Conservation (phyloP, 768 basidiomycete genomes). For the Podaxis rugospora region DNA sequence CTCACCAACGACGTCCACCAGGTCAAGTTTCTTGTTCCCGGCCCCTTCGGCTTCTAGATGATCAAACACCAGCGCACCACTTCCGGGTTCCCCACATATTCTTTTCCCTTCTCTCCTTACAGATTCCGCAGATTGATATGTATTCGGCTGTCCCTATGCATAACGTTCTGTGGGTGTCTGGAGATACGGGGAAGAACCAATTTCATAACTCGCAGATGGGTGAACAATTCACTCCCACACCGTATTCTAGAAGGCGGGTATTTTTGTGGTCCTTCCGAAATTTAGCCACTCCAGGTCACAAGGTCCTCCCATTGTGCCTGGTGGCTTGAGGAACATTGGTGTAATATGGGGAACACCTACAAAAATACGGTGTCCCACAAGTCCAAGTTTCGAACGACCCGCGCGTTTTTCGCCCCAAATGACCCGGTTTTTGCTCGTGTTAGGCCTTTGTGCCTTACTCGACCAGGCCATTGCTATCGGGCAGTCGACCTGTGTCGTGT, state of each 20-base stretch:
- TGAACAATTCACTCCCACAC: not conserved
- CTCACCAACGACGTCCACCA: not conserved
- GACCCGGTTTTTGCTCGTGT: constrained; percentile 4
- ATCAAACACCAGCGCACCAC: not conserved
- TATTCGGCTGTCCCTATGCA: not conserved
- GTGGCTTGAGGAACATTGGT: not conserved
- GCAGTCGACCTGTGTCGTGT: constrained; percentile 44
- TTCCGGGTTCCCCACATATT: not conserved
- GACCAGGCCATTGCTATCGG: constrained; percentile 35
- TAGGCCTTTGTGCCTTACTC: constrained; percentile 17
- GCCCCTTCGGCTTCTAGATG: not conserved
- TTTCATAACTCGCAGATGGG: not conserved
- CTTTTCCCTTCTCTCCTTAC: not conserved
- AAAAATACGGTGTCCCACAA: not conserved
- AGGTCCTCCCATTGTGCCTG: not conserved
- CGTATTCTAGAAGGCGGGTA: not conserved
- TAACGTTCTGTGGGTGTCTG: not conserved
- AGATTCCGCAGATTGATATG: not conserved
- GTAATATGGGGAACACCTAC: not conserved
- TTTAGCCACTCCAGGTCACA: constrained; percentile 8
- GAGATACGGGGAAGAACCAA: not conserved
- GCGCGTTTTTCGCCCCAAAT: not conserved
- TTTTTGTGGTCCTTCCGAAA: not conserved
- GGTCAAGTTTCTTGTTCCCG: not conserved
- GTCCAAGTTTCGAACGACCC: not conserved